Conservation (phyloP, 176 grass and related monocot genomes). For the Urochloa ruziziensis region DNA sequence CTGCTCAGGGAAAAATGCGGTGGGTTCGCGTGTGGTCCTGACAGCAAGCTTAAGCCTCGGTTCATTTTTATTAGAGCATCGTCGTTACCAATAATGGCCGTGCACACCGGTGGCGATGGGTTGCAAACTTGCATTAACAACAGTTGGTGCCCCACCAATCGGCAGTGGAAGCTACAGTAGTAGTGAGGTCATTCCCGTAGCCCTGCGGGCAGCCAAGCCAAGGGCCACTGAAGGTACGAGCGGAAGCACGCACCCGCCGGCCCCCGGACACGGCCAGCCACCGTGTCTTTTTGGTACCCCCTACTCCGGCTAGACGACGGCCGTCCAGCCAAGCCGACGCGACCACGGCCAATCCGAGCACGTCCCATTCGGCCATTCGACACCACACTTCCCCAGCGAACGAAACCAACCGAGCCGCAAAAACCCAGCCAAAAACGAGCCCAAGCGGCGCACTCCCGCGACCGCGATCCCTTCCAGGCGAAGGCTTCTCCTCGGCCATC, state of each 20-base stretch:
- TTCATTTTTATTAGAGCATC: neutral
- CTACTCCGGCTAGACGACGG: neutral
- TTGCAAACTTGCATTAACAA: too few species aligned
- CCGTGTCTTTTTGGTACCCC: neutral
- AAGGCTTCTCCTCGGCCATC: constrained; percentile 23
- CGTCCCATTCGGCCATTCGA: too few species aligned
- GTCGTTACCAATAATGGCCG: neutral
- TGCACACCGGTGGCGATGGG: neutral
- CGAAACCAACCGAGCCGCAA: neutral
- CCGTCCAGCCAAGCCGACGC: neutral
- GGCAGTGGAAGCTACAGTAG: neutral
- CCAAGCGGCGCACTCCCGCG: neutral
- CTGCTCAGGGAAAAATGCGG: neutral
- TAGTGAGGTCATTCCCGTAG: neutral
- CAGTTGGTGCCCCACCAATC: neutral
- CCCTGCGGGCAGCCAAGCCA: neutral
- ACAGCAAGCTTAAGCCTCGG: neutral
- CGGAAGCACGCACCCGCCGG: neutral
- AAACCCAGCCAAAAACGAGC: neutral
- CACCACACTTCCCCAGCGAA: neutral
- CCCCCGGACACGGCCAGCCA: neutral
- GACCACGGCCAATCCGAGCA: neutral
- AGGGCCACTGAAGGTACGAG: neutral
- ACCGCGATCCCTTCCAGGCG: constrained; percentile 34
- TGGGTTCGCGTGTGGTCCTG: neutral